phyloP scores from a whole-genome alignment of 176 grass and related monocot species.

The Cenchrus fungigraminus region DNA sequence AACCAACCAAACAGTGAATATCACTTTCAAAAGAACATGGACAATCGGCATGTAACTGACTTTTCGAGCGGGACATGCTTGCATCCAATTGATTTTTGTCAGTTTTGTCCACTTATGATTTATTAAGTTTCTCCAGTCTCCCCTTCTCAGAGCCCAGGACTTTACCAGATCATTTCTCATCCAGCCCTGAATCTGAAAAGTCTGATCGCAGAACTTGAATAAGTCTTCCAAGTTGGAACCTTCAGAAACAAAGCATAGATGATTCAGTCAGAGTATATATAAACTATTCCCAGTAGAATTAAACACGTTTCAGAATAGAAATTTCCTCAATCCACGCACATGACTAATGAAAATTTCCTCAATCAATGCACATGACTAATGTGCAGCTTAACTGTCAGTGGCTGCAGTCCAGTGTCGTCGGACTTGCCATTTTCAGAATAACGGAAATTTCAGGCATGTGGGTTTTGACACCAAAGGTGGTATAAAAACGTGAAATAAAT shows the following conservation, averaged over 20 bases:
- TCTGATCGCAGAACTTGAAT: slow-evolving; percentile 23
- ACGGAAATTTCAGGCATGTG: not conserved
- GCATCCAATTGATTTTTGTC: not conserved
- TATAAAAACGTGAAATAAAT: not conserved
- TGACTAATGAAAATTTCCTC: not conserved
- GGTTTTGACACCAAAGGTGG: not conserved
- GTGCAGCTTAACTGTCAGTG: slow-evolving; percentile 7
- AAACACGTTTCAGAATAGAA: slow-evolving; percentile 19
- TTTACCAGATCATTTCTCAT: slow-evolving; percentile 22
- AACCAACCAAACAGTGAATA: slow-evolving; percentile 13
- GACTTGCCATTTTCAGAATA: slow-evolving; percentile 17
- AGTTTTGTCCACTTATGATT: slow-evolving; percentile 15
- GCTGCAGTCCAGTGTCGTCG: not conserved
- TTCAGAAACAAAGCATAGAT: slow-evolving; percentile 1
- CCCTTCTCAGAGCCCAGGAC: not conserved
- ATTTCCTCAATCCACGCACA: slow-evolving; percentile 17
- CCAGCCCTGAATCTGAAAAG: not conserved
- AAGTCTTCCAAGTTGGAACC: not conserved
- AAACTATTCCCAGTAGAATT: slow-evolving; percentile 34
- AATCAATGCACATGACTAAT: not conserved
- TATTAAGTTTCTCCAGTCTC: not conserved
- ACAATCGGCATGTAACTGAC: slow-evolving; percentile 17
- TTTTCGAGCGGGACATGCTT: slow-evolving; percentile 1
- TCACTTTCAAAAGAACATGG: slow-evolving; percentile 6
- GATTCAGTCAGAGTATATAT: slow-evolving; percentile 14